Conservation (phyloP, 2,329 filamentous ascomycete species). For the Calonectria honghensis region DNA sequence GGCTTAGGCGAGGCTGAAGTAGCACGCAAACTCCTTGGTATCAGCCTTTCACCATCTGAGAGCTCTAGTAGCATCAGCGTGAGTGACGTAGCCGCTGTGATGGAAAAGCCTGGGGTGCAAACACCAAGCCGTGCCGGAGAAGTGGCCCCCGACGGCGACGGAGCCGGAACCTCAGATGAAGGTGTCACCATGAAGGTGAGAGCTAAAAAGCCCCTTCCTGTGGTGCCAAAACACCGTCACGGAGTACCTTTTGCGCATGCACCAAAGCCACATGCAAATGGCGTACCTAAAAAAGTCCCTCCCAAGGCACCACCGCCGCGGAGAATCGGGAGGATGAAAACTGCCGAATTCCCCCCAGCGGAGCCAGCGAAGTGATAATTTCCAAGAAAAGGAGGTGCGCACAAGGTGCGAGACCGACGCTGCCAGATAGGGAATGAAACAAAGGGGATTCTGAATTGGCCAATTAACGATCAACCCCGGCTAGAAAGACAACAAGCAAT, state of each 20-base stretch:
- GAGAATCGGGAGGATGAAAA: conserved; percentile 65
- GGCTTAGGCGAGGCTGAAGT: conserved; percentile 66
- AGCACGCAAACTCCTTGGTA: conserved; percentile 79
- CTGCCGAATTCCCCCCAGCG: conserved; percentile 56
- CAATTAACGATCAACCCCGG: conserved; percentile 2
- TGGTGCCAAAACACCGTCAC: conserved; percentile 74
- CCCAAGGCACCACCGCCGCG: conserved; percentile 69
- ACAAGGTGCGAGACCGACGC: neutral
- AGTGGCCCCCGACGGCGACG: conserved; percentile 51
- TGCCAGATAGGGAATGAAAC: conserved; percentile 2
- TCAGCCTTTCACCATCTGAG: conserved; percentile 79
- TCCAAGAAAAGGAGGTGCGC: conserved; percentile 43
- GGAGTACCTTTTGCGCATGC: conserved; percentile 67
- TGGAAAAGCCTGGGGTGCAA: conserved; percentile 87
- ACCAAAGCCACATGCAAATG: conserved; percentile 56
- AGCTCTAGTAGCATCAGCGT: conserved; percentile 85
- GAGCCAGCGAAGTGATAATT: conserved; percentile 54
- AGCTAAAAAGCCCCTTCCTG: conserved; percentile 70
- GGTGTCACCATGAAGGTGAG: conserved; percentile 53
- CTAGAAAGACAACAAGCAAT: neutral
- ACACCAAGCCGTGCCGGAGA: conserved; percentile 79
- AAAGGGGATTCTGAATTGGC: neutral
- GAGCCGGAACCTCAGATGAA: conserved; percentile 48
- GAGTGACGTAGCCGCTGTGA: conserved; percentile 85
- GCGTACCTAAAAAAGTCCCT: conserved; percentile 63